phyloP scores from a whole-genome alignment of 108 stramenopile species.

The Skeletonema marinoi region DNA sequence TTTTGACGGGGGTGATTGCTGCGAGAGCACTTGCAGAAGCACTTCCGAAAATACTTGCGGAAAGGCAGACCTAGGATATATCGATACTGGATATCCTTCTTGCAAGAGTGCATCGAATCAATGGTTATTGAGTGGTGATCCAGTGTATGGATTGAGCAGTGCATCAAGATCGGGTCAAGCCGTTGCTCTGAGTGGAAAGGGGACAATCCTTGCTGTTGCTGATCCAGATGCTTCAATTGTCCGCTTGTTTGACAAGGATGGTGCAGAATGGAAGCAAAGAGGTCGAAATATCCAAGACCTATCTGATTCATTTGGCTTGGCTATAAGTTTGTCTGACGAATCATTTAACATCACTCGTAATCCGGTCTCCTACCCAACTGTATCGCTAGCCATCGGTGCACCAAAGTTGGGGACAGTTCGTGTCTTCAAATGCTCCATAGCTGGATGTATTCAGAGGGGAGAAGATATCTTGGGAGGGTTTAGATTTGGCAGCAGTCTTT shows the following conservation, averaged over 20 bases:
- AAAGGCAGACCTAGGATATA: constrained; percentile 1
- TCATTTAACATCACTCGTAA: neutral
- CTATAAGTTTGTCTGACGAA: neutral
- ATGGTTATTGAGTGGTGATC: neutral
- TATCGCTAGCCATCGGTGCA: too few relatives aligned
- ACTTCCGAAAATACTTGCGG: constrained; percentile 1
- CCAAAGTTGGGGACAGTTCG: too few relatives aligned
- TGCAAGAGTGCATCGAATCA: neutral
- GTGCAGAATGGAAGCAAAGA: neutral
- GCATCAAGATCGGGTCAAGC: neutral
- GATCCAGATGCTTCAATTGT: neutral
- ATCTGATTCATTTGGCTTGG: neutral
- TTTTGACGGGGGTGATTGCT: constrained; percentile 17
- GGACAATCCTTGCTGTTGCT: neutral
- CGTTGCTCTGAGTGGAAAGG: neutral
- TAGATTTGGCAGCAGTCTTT: too few relatives aligned
- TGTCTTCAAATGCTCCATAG: too few relatives aligned
- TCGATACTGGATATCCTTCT: neutral
- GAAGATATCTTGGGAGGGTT: too few relatives aligned
- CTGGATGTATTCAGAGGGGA: too few relatives aligned
- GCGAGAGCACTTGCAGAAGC: neutral
- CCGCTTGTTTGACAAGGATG: neutral
- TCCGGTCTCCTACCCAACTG: neutral
- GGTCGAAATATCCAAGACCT: neutral
- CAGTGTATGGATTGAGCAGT: neutral